These are phyloP conservation scores for Fusarium pseudograminearum DNA, from an alignment of 2,329 filamentous ascomycete species.

Conservation along the genomic window DNA sequence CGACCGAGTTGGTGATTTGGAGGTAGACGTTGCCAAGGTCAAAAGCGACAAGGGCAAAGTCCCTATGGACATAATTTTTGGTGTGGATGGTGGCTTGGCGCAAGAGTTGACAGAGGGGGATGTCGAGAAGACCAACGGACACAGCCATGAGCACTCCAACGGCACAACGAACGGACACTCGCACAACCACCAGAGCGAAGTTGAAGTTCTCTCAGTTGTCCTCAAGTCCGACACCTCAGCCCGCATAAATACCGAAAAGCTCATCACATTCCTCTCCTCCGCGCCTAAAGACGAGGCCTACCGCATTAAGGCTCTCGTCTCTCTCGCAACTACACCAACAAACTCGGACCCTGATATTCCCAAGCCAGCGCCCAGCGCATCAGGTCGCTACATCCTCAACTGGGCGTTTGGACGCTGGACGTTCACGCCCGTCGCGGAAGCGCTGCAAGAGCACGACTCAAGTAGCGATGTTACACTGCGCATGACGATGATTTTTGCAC, in stretches of 20 bases:
- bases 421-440: slow-evolving; percentile 71
- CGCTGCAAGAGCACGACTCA: slow-evolving; percentile 64
- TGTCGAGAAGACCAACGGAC: slow-evolving; percentile 50
- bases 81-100: slow-evolving; percentile 85
- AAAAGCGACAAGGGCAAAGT: slow-evolving; percentile 88
- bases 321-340: slow-evolving; percentile 59
- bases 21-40: slow-evolving; percentile 83
- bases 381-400: slow-evolving; percentile 85
- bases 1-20: slow-evolving; percentile 83
- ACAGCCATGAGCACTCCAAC: slow-evolving; percentile 52
- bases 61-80: slow-evolving; percentile 82
- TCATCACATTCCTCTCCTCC: slow-evolving; percentile 74
- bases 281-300: slow-evolving; percentile 96
- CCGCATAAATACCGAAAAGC: slow-evolving; percentile 68
- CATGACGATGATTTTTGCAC: slow-evolving; percentile 81
- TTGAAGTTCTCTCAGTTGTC: slow-evolving; percentile 90
- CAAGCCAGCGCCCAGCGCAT: slow-evolving; percentile 50
- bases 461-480: slow-evolving; percentile 69
- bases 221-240: slow-evolving; percentile 61
- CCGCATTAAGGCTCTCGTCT: slow-evolving; percentile 83
- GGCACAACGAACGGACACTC: slow-evolving; percentile 57
- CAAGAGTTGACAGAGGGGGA: slow-evolving; percentile 61
- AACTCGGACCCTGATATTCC: slow-evolving; percentile 64
- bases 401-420: slow-evolving; percentile 99
- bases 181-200: slow-evolving; percentile 80